Evolutionary conservation across 768 basidiomycete genomes (phyloP), one percentile per base, ranked within the genome.

Genomic region (Tephrocybe sp.): DNA sequence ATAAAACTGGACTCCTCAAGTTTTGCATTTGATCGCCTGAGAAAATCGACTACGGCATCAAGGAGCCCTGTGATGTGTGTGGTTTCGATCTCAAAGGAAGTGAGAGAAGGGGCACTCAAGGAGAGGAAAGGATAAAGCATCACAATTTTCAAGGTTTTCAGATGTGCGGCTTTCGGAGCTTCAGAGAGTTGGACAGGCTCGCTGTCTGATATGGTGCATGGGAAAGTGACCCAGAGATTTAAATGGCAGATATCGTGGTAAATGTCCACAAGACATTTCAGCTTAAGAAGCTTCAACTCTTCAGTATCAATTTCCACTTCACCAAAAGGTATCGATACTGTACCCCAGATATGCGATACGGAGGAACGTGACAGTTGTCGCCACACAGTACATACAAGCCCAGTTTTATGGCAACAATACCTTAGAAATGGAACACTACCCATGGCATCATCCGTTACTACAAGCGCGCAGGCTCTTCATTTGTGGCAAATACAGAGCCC

Each of bases 391-490:
- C 41, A 42, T 1, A 42, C 41, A n/a, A 56, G 60, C 47, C 58
- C 57, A 26, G 54, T 62, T 4, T n/a, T 59, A 11, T 60, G 55
- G 59, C 57, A 60, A 39, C 54, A 47, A 39, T 48, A 36, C 40
- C 42, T 43, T 6, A 3, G n/a, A n/a, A 47, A 41, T 36, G 52
- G 30, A n/a, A 45, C 34, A 16, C 30, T 26, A 46, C 26, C 26
- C 3, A 43, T 32, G 38, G 52, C 16, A 42, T 49, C 35, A 30
- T n/a, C 11, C 52, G 16, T n/a, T 19, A 23, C 11, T 23, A 11
- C 5, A 19, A 22, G 20, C 32, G 22, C 9, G 9, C 36, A 23
- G 9, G 42, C 50, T 10, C 35, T 51, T 10, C 26, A 51, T 13
- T 34, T n/a, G 34, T 45, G 6, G 50, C 50, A 20, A 17, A 10